A percentile compares a stretch with the other conserved stretches of the same genome.
phyloP scores from a whole-genome alignment of 2,329 filamentous ascomycete genomes.

The Huntiella bhutanensis region DNA sequence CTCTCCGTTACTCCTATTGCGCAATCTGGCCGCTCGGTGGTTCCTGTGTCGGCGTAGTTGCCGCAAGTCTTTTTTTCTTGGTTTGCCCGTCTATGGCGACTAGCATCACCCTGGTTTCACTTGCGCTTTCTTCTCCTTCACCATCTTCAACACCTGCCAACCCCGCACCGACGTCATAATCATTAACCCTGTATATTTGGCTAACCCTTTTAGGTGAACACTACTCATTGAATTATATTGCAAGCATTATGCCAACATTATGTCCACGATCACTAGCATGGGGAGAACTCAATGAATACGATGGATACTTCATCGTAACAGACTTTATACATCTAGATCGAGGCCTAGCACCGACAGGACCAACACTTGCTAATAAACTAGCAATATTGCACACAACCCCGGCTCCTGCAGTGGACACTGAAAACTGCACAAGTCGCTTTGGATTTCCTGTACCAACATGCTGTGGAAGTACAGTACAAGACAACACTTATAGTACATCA shows the following conservation, averaged over 20 bases:
- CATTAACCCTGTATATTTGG: not conserved
- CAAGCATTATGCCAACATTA: constrained; percentile 49
- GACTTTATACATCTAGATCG: constrained; percentile 56
- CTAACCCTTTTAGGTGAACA: constrained; percentile 45
- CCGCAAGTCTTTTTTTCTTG: too few species aligned
- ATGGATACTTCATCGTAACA: constrained; percentile 45
- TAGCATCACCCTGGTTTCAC: too few species aligned
- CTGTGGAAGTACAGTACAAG: constrained; percentile 68
- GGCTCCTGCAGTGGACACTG: constrained; percentile 42
- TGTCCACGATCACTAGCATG: constrained; percentile 60
- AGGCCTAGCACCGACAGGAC: constrained; percentile 25
- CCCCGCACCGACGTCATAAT: not conserved
- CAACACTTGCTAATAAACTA: constrained; percentile 54
- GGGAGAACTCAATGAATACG: constrained; percentile 37
- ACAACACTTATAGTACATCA: constrained; percentile 51
- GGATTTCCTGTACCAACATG: constrained; percentile 75
- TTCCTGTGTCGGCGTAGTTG: too few species aligned
- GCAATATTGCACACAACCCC: constrained; percentile 61
- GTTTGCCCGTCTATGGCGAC: not conserved
- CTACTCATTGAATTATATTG: constrained; percentile 65
- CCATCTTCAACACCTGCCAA: not conserved
- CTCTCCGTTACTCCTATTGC: not conserved
- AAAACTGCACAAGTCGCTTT: constrained; percentile 40
- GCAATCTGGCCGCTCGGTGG: not conserved
- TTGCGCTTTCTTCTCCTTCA: not conserved